A percentile compares a stretch with the other conserved stretches of the same genome.
These are phyloP conservation scores for Artemisia argyi DNA, from an alignment of 129 eudicot species.

Conservation along the genomic window DNA sequence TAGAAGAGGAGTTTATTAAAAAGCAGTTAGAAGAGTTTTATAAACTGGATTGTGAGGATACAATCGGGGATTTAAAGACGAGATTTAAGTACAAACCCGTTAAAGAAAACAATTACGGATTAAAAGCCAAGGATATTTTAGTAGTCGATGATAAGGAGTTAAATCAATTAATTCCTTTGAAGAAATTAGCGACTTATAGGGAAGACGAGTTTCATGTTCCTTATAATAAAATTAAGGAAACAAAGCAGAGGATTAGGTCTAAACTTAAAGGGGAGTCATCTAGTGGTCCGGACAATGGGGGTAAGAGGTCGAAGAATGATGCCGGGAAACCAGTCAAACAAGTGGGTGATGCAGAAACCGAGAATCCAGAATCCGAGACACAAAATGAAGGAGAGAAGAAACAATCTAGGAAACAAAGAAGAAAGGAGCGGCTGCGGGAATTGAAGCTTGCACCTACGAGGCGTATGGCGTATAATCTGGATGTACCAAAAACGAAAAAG, in stretches of 20 bases:
- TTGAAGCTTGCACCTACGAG: constrained; percentile 49
- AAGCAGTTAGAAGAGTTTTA: constrained; percentile 71
- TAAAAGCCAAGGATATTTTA: constrained; percentile 54
- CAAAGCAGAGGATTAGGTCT: constrained; percentile 44
- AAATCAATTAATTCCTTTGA: constrained; percentile 74
- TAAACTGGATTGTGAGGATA: constrained; percentile 81
- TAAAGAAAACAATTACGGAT: constrained; percentile 51
- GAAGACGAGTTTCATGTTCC: constrained; percentile 83
- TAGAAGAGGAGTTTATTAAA: constrained; percentile 52
- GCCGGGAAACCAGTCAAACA: constrained; percentile 21
- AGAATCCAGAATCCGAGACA: constrained; percentile 24
- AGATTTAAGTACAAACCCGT: constrained; percentile 81
- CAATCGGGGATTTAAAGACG: constrained; percentile 76
- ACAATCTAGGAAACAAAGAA: constrained; percentile 48
- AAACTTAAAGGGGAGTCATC: constrained; percentile 37
- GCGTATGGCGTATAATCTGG: constrained; percentile 62
- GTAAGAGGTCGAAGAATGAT: constrained; percentile 3
- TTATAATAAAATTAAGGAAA: constrained; percentile 39
- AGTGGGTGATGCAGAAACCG: constrained; percentile 26
- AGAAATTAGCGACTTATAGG: constrained; percentile 83
- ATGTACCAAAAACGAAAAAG: constrained; percentile 54
- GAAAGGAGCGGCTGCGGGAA: constrained; percentile 45
- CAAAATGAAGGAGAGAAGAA: constrained; percentile 34
- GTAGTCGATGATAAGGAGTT: constrained; percentile 75
- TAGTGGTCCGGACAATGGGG: constrained; percentile 8